Evolutionary conservation across 305 asterid genomes (phyloP).

Genomic region (Coffea humblotiana): DNA sequence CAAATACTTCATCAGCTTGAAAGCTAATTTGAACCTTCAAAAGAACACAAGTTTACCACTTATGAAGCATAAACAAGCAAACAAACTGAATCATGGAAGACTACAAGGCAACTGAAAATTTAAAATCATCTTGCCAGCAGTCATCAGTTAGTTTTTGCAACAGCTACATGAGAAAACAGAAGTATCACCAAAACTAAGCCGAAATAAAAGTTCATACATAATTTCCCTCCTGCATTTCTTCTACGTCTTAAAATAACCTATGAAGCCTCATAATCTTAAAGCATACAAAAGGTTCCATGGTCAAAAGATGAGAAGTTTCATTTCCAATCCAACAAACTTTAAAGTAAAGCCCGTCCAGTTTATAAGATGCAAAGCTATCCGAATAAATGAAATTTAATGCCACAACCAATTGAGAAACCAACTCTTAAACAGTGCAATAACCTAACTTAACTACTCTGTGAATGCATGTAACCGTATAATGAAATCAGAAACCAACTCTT

Average conservation of each 20-base stretch:
- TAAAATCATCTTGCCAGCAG: neutral
- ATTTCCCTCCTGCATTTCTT: neutral
- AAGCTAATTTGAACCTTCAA: neutral
- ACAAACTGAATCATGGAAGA: neutral
- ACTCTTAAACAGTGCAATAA: neutral
- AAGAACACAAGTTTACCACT: neutral
- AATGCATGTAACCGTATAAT: neutral
- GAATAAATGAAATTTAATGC: neutral
- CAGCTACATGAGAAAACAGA: neutral
- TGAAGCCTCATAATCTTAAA: neutral
- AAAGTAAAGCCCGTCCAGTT: neutral
- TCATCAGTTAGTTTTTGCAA: neutral
- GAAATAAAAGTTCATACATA: neutral
- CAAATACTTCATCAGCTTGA: constrained; percentile 13
- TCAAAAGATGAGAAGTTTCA: neutral
- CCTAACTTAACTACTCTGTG: neutral
- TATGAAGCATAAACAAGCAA: neutral
- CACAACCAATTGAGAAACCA: neutral
- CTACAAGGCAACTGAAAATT: neutral
- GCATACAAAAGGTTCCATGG: neutral
- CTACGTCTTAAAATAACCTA: neutral
- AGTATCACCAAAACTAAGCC: neutral
- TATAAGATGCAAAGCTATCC: neutral
- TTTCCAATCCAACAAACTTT: neutral
- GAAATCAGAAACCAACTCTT: neutral